Percentiles rank a stretch among this genome's conserved stretches.
These are phyloP conservation scores for Leishmania tarentolae DNA, from an alignment of 208 protist species.

Conservation along the genomic window DNA sequence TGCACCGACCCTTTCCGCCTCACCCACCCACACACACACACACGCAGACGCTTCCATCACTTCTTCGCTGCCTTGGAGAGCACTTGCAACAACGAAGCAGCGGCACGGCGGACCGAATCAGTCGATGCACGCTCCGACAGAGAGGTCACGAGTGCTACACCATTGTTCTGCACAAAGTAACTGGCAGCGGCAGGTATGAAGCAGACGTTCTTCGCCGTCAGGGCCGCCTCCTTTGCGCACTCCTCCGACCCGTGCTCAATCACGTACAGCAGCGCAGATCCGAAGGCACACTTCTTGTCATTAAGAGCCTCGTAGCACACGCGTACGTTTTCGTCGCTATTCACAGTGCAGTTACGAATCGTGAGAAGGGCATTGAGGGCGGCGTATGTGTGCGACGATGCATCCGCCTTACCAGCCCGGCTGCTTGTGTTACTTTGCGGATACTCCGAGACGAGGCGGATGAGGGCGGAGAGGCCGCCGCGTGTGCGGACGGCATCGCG, in stretches of 20 bases:
- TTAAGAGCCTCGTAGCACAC: conserved; percentile 41
- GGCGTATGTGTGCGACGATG: conserved; percentile 65
- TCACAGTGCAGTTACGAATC: conserved; percentile 82
- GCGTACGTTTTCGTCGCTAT: conserved; percentile 65
- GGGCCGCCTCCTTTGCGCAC: conserved; percentile 78
- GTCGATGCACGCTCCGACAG: conserved; percentile 69
- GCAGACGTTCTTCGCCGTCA: conserved; percentile 88
- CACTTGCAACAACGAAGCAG: conserved; percentile 65
- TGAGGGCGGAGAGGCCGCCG: conserved; percentile 74
- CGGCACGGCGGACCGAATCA: conserved; percentile 67
- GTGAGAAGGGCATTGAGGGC: conserved; percentile 81
- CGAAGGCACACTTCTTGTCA: conserved; percentile 40
- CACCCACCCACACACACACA: background rate
- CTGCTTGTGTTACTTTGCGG: conserved; percentile 38
- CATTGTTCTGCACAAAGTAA: conserved; percentile 50
- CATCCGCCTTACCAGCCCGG: conserved; percentile 22
- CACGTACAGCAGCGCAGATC: conserved; percentile 69
- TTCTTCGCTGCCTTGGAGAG: conserved; percentile 36
- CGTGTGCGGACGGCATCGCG: conserved; percentile 67
- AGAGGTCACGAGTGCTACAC: conserved; percentile 43
- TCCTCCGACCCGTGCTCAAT: conserved; percentile 86
- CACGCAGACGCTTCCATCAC: background rate
- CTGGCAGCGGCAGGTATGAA: conserved; percentile 46
- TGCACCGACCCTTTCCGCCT: too few species aligned
- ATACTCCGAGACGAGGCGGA: conserved; percentile 70